Conservation (phyloP, 768 basidiomycete species). For the Lactifluus volemus region DNA sequence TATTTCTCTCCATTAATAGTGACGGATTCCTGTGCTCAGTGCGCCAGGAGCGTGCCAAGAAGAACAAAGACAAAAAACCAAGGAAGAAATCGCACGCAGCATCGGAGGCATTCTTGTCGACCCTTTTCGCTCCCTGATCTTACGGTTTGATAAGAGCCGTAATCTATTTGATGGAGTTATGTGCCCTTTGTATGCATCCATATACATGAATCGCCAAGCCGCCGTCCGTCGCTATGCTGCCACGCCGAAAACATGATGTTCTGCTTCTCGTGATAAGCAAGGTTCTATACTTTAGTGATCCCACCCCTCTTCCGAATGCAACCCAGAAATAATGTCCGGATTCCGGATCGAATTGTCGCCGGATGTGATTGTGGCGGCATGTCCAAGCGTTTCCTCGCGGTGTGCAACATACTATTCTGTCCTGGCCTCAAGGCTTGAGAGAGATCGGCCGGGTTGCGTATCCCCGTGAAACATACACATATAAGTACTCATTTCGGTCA, state of each 20-base stretch:
- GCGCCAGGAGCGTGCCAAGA: constrained; percentile 68
- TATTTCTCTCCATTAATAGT: not conserved
- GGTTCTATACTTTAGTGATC: constrained; percentile 1
- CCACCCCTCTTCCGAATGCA: constrained; percentile 5
- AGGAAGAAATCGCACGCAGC: constrained; percentile 53
- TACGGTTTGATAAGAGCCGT: not conserved
- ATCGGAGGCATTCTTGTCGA: constrained; percentile 76
- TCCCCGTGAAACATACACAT: constrained; percentile 9
- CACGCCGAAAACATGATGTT: constrained; percentile 21
- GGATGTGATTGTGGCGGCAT: constrained; percentile 15
- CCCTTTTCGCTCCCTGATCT: constrained; percentile 74
- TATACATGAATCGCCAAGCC: constrained; percentile 5
- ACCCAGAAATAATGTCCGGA: constrained; percentile 8
- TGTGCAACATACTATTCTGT: not conserved
- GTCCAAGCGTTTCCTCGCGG: not conserved
- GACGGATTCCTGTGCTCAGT: constrained; percentile 34
- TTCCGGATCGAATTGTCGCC: not conserved
- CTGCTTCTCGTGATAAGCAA: constrained; percentile 15
- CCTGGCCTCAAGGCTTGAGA: not conserved
- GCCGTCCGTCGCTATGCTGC: constrained; percentile 19
- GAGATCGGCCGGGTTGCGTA: not conserved
- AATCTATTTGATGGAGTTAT: constrained; percentile 1
- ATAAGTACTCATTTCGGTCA: not conserved
- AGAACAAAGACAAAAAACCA: constrained; percentile 53
- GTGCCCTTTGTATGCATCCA: not conserved